A percentile compares a stretch with the other conserved stretches of the same genome.
Evolutionary conservation across 768 basidiomycete genomes (phyloP).

Genomic region (Leucosporidium yakuticum): DNA sequence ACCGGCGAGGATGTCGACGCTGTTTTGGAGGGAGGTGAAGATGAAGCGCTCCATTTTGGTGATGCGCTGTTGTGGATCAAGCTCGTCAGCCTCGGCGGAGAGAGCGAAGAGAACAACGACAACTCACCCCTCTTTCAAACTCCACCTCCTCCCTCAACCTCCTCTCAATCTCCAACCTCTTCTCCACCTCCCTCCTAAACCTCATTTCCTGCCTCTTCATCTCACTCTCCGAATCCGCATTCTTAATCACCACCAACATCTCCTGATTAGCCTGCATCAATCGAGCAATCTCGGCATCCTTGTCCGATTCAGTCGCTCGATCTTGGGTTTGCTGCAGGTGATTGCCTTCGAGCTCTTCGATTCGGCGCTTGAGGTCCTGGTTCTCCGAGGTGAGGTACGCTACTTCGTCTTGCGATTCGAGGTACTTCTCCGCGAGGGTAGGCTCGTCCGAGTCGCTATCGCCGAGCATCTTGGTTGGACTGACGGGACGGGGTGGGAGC

Average conservation of each 20-base stretch:
- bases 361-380: conserved; percentile 58
- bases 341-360: conserved; percentile 48
- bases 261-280: conserved; percentile 24
- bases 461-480: conserved; percentile 21
- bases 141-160: conserved; percentile 22
- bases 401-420: conserved; percentile 55
- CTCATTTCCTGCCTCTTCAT: conserved; percentile 23
- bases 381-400: conserved; percentile 73
- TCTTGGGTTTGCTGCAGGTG: conserved; percentile 5
- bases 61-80: conserved; percentile 10
- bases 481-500: conserved; percentile 28
- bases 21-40: conserved; percentile 24
- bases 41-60: conserved; percentile 35
- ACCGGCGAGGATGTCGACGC: conserved; percentile 7
- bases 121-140: conserved; percentile 33
- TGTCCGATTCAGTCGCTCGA: conserved; percentile 11
- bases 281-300: conserved; percentile 12
- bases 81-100: not conserved
- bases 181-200: conserved; percentile 22
- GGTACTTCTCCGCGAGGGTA: conserved; percentile 27
- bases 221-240: conserved; percentile 30
- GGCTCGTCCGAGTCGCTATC: not conserved
- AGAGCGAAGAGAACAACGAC: not conserved
- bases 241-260: conserved; percentile 28
- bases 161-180: conserved; percentile 16